These are phyloP conservation scores for Pouteria campechiana DNA, from an alignment of 179 eudicot genomes.

Conservation along the genomic window DNA sequence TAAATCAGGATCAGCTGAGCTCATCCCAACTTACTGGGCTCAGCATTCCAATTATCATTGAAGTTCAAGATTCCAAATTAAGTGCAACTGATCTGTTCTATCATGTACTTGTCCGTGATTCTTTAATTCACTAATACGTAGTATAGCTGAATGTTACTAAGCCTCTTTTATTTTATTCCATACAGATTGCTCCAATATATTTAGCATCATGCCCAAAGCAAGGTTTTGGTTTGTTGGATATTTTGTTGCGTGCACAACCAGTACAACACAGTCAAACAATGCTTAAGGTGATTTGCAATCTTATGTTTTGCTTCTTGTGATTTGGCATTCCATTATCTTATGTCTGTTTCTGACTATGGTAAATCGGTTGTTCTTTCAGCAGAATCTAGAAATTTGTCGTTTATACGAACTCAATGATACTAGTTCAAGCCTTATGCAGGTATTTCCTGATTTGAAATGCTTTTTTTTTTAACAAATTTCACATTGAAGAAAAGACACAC, in stretches of 20 bases:
- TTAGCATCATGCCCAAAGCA: slow-evolving; percentile 72
- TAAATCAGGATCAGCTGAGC: too few relatives aligned
- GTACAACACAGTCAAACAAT: slow-evolving; percentile 60
- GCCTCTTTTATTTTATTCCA: slow-evolving; percentile 5
- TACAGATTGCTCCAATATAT: slow-evolving; percentile 89
- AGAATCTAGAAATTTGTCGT: slow-evolving; percentile 90
- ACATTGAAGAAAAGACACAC: too few relatives aligned
- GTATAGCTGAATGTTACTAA: background rate
- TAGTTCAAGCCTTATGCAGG: slow-evolving; percentile 79
- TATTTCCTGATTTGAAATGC: too few relatives aligned
- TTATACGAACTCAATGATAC: slow-evolving; percentile 66
- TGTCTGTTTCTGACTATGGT: slow-evolving; percentile 1
- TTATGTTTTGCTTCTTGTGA: background rate
- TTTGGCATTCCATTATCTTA: too few relatives aligned
- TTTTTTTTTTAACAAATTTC: too few relatives aligned
- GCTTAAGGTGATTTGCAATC: slow-evolving; percentile 43
- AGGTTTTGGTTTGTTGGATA: slow-evolving; percentile 78
- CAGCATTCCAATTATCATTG: too few relatives aligned
- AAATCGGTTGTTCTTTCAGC: slow-evolving; percentile 10
- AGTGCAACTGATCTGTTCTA: too few relatives aligned
- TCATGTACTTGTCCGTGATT: too few relatives aligned
- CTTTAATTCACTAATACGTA: too few relatives aligned
- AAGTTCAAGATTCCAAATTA: too few relatives aligned
- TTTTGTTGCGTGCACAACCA: slow-evolving; percentile 70
- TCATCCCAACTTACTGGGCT: too few relatives aligned